Conservation (phyloP, 257 asterid genomes). For the Solanum peruvianum region DNA sequence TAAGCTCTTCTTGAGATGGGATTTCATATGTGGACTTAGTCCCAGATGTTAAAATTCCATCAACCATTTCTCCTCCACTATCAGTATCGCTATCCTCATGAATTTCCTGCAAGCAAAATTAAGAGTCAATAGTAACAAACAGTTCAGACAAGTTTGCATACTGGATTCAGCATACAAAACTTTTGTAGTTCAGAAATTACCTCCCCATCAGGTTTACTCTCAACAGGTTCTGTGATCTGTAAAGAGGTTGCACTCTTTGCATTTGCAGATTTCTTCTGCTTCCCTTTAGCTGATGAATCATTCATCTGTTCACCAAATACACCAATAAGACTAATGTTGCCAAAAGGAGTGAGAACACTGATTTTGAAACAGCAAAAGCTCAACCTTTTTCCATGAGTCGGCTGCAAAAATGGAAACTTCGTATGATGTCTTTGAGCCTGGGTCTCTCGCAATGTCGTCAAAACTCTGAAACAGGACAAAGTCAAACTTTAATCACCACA, state of each 20-base stretch:
- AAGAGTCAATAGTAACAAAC: neutral
- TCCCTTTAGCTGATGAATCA: constrained; percentile 20
- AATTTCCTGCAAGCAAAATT: constrained; percentile 20
- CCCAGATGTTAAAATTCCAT: constrained; percentile 75
- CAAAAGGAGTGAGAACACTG: neutral
- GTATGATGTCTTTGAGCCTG: constrained; percentile 49
- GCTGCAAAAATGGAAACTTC: constrained; percentile 71
- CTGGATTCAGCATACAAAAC: neutral
- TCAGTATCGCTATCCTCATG: constrained; percentile 45
- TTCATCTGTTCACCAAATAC: constrained; percentile 24
- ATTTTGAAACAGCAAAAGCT: neutral
- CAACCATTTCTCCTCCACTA: constrained; percentile 83
- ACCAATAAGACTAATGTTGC: neutral
- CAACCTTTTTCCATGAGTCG: constrained; percentile 61
- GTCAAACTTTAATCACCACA: neutral
- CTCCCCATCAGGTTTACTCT: constrained; percentile 29
- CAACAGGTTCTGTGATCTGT: constrained; percentile 8
- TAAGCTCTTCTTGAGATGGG: constrained; percentile 89
- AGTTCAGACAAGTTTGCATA: neutral
- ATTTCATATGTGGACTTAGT: constrained; percentile 48
- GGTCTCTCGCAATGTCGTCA: constrained; percentile 38
- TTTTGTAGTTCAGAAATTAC: constrained; percentile 13
- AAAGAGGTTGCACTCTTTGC: constrained; percentile 4
- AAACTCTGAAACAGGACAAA: constrained; percentile 33
- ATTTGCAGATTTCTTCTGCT: constrained; percentile 16